Evolutionary conservation across 768 basidiomycete genomes (phyloP), one percentile per base, ranked within the genome.

Genomic region (Termitomyces sp.): DNA sequence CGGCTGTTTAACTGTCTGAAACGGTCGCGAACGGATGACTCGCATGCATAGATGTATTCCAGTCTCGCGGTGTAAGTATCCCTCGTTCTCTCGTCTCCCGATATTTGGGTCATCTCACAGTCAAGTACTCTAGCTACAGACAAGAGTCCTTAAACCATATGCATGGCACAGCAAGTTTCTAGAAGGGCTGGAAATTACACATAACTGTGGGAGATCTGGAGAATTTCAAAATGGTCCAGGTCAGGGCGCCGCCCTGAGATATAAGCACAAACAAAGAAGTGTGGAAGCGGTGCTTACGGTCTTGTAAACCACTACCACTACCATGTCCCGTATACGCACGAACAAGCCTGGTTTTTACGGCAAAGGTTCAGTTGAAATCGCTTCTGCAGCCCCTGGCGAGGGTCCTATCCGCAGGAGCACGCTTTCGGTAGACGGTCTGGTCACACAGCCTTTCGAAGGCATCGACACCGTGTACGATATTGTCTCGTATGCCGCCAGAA

Each of bases 401-500:
- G 79, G 82, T 4, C 75, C 75, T 43, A 73, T 78, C 8, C 86
- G 88, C 39, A 79, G 90, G 25, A 70, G 80, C 14, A 76, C 81
- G 1, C 78, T 83, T 35, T 70, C 77, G 1, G 71, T 80, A 21
- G 84, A 89, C 61, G 67, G 56, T 9, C 79, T 92, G 21, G 76
- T 88, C 19, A 80, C 77, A 0, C 81, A 75, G 62, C 90, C 89
- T 3, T 73, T 82, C 55, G 86, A 86, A 52, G 91, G 90, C 41
- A 79, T 98, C 56, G 79, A 89, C 61, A 92, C 91, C 28, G 79
- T 94, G 0, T 82, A 83, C 62, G 94, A 98, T 72, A 70, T 98
- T 54, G 68, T 97, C 45, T 68, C 77, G 4, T 88, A 93, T 63
- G 81, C 85, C 11, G 86, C 87, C 0, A 82, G 87, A 17, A 87